Evolutionary conservation across 257 asterid species (phyloP), one percentile per base, ranked within the genome.

Genomic region (Nicotiana tomentosiformis): DNA sequence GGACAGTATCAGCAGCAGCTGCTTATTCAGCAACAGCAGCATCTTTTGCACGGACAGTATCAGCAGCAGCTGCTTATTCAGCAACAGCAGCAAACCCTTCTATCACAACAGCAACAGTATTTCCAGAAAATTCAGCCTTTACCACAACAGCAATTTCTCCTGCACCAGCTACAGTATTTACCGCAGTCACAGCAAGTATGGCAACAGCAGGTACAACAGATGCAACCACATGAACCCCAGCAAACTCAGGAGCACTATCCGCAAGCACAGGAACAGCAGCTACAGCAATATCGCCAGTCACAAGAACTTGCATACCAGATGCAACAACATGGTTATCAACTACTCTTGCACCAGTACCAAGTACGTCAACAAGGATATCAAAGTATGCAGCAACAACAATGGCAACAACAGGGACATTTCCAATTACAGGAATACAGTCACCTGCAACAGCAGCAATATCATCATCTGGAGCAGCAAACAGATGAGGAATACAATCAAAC

Each of bases 271-370:
- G 82, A 67, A 30, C 51, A 67, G 65, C 87, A 89, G 72, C 82
- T 68, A 61, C 84, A 83, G 77, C 61, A 33, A 68, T 66, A 82
- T 80, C 84, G 53, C 57, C 92, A 90, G 66, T 58, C 85, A 61
- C 90, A 88, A 86, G 90, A 85, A 55, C 77, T 66, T 74, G 87
- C 90, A 55, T 84, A 84, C 83, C 92, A 90, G 86, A 83, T 86
- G 76, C 87, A 93, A 66, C 95, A 89, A 78, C 77, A 88, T 62
- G 94, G 92, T 62, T 90, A 89, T 85, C 95, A 90, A 61, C 92
- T 85, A 82, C 85, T 84, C 43, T 81, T 86, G 92, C 96, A 92
- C 91, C 98, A 93, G 83, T 93, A 90, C 89, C 95, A 92, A 87
- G 86, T 88, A 69, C 78, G 90, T 81, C 97, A 90, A 84, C 93